These are phyloP conservation scores for Pseudozyma sp. DNA, from an alignment of 1,284 basidiomycete genomes.

Conservation along the genomic window DNA sequence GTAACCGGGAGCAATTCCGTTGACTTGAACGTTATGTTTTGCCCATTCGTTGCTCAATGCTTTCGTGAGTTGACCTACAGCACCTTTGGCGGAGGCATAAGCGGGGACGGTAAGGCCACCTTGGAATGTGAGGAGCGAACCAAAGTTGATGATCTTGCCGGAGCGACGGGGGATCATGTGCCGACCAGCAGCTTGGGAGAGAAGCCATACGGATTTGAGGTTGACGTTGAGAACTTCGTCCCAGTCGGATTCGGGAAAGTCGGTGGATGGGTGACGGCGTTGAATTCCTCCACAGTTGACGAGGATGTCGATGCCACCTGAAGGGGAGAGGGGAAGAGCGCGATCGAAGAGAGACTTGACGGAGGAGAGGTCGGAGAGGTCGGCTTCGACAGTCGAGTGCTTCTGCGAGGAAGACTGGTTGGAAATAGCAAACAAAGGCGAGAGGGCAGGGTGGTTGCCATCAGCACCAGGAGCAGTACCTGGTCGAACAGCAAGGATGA, in stretches of 20 bases:
- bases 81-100: slow-evolving; percentile 88
- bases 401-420: slow-evolving; percentile 71
- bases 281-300: slow-evolving; percentile 97
- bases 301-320: slow-evolving; percentile 79
- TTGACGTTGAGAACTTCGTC: slow-evolving; percentile 74
- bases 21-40: slow-evolving; percentile 86
- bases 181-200: slow-evolving; percentile 54
- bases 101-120: slow-evolving; percentile 76
- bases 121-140: slow-evolving; percentile 62
- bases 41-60: slow-evolving; percentile 77
- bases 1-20: slow-evolving; percentile 76
- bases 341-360: slow-evolving; percentile 76
- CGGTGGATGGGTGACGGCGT: slow-evolving; percentile 71
- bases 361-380: slow-evolving; percentile 78
- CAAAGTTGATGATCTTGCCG: slow-evolving; percentile 66
- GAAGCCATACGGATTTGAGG: slow-evolving; percentile 58
- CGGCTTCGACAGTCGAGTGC: slow-evolving; percentile 77
- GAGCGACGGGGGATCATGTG: slow-evolving; percentile 53
- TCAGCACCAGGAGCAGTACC: slow-evolving; percentile 15
- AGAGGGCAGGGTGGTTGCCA: slow-evolving; percentile 25
- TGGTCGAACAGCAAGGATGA: slow-evolving; percentile 76
- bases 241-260: slow-evolving; percentile 88
- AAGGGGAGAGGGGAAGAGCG: slow-evolving; percentile 75
- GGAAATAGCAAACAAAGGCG: slow-evolving; percentile 16
- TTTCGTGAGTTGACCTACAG: slow-evolving; percentile 73